A percentile compares a stretch with the other conserved stretches of the same genome.
Evolutionary conservation across 129 eudicot genomes (phyloP).

Genomic region (Pseudognaphalium luteoalbum): DNA sequence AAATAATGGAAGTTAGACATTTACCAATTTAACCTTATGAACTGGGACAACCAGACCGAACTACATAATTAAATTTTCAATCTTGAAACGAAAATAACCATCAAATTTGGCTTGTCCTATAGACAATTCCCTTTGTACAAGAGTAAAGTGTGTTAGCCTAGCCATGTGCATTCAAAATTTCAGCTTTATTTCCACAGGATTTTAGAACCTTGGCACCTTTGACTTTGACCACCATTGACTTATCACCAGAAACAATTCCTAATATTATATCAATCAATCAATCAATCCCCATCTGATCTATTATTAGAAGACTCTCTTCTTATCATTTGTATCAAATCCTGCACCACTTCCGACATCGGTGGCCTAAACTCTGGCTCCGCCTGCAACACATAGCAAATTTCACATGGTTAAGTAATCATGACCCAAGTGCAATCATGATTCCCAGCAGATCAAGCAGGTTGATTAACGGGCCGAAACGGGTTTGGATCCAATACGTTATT

Average conservation of each 20-base stretch:
- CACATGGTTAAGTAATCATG: background rate
- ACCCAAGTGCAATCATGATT: background rate
- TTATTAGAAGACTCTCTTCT: constrained; percentile 62
- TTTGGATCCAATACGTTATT: background rate
- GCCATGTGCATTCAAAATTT: constrained; percentile 30
- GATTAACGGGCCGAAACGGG: background rate
- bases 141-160: constrained; percentile 33
- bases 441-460: background rate
- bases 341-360: constrained; percentile 91
- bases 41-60: constrained; percentile 9
- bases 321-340: constrained; percentile 79
- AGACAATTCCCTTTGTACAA: constrained; percentile 38
- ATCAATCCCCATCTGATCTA: constrained; percentile 56
- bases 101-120: constrained; percentile 29
- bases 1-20: constrained; percentile 29
- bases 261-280: constrained; percentile 20
- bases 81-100: constrained; percentile 23
- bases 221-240: constrained; percentile 30
- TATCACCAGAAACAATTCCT: constrained; percentile 23
- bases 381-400: constrained; percentile 38
- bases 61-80: constrained; percentile 18
- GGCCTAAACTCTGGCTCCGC: constrained; percentile 93
- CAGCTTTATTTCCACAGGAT: constrained; percentile 15
- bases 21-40: constrained; percentile 36
- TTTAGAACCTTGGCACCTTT: constrained; percentile 17